Conservation (phyloP, 306 rosid species). For the Vicia sativa region DNA sequence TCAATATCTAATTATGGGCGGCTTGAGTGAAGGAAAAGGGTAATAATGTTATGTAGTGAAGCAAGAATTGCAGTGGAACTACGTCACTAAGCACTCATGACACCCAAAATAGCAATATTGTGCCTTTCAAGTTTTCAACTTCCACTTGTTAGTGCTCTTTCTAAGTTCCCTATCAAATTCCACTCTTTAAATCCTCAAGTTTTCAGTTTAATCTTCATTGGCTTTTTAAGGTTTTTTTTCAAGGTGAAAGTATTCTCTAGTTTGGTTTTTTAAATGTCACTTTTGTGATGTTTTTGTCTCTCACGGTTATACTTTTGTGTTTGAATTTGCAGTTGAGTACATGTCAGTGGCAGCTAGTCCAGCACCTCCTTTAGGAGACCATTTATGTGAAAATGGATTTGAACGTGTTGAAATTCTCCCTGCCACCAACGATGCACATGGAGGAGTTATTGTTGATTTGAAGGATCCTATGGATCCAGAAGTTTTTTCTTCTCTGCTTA, state of each 20-base stretch:
- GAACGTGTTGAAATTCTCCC: constrained; percentile 43
- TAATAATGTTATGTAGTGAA: not conserved
- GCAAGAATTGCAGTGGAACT: constrained; percentile 31
- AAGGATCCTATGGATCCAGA: constrained; percentile 50
- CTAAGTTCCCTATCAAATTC: not conserved
- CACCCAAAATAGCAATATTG: constrained; percentile 28
- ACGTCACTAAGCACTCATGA: constrained; percentile 43
- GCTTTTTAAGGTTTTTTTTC: constrained; percentile 5
- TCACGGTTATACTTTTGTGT: not conserved
- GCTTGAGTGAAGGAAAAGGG: constrained; percentile 12
- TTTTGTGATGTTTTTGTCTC: constrained; percentile 5
- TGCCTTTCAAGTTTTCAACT: constrained; percentile 16
- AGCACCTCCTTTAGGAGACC: constrained; percentile 32
- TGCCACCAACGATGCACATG: constrained; percentile 48
- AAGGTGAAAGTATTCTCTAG: constrained; percentile 37
- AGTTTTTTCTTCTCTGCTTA: constrained; percentile 48
- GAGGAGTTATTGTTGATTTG: constrained; percentile 58
- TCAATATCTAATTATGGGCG: constrained; percentile 1
- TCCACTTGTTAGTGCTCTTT: constrained; percentile 34
- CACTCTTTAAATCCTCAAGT: constrained; percentile 24
- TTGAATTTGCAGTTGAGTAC: constrained; percentile 30
- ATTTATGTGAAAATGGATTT: constrained; percentile 44
- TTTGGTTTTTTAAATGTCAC: constrained; percentile 24
- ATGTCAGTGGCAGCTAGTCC: constrained; percentile 48
- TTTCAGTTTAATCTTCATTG: not conserved